Conservation (phyloP, 2,329 filamentous ascomycete genomes). For the Dactylella cylindrospora region DNA sequence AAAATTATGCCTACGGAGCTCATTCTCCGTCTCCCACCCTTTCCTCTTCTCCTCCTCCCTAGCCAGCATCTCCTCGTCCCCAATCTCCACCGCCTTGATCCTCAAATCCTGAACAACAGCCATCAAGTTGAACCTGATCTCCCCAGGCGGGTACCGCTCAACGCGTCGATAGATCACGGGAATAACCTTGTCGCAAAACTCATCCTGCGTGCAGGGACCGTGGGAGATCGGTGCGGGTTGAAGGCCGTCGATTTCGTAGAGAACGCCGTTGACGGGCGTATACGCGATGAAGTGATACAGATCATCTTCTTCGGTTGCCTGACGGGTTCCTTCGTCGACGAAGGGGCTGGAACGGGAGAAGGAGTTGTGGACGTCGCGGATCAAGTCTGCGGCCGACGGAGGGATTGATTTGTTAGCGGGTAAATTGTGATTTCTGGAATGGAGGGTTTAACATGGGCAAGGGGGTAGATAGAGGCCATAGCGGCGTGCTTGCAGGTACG, state of each 20-base stretch:
- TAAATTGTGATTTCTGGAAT: too few species aligned
- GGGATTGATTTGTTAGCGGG: too few species aligned
- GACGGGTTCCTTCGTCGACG: constrained; percentile 72
- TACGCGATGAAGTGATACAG: constrained; percentile 98
- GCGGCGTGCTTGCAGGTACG: too few species aligned
- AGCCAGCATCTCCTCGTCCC: constrained; percentile 75
- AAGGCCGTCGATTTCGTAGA: constrained; percentile 94
- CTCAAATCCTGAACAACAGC: constrained; percentile 86
- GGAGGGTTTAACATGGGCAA: too few species aligned
- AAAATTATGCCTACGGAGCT: constrained; percentile 88
- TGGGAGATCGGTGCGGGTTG: constrained; percentile 91
- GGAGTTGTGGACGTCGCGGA: constrained; percentile 81
- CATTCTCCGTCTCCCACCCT: constrained; percentile 94
- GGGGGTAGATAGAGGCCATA: too few species aligned
- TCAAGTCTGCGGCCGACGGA: too few species aligned
- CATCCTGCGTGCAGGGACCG: constrained; percentile 67
- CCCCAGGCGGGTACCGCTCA: constrained; percentile 76
- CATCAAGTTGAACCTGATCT: constrained; percentile 95
- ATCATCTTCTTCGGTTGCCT: constrained; percentile 75
- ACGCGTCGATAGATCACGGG: constrained; percentile 84
- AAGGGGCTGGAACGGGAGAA: constrained; percentile 89
- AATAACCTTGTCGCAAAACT: constrained; percentile 79
- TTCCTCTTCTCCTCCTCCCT: constrained; percentile 79
- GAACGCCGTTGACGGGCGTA: constrained; percentile 71
- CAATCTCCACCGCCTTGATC: constrained; percentile 73